These are phyloP conservation scores for Camellia sinensis DNA, from an alignment of 148 eudicot genomes.

Conservation along the genomic window DNA sequence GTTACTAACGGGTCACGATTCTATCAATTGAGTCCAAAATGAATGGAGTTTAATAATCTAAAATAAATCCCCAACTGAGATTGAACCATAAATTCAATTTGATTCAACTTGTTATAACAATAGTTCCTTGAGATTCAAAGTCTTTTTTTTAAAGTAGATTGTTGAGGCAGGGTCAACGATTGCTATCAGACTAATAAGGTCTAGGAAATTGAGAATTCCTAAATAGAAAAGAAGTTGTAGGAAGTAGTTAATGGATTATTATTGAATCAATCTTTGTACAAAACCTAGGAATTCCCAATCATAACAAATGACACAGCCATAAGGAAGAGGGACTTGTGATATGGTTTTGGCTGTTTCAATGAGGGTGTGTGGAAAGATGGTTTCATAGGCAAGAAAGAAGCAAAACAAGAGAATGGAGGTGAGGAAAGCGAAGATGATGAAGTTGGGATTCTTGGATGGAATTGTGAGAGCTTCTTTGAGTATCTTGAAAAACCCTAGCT, in stretches of 20 bases:
- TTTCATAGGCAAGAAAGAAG: not conserved
- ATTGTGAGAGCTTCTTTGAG: not conserved
- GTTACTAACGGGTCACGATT: no score
- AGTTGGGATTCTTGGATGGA: not conserved
- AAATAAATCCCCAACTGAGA: no score
- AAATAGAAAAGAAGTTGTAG: not conserved
- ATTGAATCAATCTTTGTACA: not conserved
- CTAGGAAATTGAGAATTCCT: constrained; percentile 1
- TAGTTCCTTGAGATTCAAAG: not conserved
- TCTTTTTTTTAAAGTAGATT: no score
- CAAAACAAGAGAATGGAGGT: not conserved
- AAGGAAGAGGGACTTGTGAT: not conserved
- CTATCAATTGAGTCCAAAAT: no score
- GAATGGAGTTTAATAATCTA: no score
- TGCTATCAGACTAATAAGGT: not conserved
- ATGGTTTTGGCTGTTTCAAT: not conserved
- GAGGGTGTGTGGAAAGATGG: constrained; percentile 4
- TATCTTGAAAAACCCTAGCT: not conserved
- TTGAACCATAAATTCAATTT: no score
- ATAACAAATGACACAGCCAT: not conserved
- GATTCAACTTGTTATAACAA: no score
- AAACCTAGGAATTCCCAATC: not conserved
- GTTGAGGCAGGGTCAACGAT: not conserved
- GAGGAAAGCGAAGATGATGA: not conserved
- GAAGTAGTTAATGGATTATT: not conserved